Conservation (phyloP, 1,284 basidiomycete genomes). For the Ganoderma sp. region DNA sequence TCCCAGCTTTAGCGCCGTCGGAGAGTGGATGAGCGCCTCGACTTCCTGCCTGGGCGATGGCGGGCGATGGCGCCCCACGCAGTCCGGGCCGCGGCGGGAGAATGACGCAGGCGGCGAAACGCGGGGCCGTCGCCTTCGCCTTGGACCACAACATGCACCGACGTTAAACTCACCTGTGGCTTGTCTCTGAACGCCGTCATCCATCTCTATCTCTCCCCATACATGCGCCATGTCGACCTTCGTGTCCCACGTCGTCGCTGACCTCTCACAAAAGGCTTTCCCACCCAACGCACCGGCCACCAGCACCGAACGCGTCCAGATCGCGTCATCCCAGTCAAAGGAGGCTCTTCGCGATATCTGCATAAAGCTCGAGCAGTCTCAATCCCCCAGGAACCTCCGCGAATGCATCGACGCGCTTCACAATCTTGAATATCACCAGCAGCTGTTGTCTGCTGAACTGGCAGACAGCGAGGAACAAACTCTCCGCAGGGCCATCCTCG, state of each 20-base stretch:
- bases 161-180: too few species aligned
- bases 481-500: constrained; percentile 43
- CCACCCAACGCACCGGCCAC: constrained; percentile 26
- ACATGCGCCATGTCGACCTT: constrained; percentile 38
- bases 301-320: constrained; percentile 15
- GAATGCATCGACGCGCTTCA: constrained; percentile 36
- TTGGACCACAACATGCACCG: neutral
- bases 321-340: constrained; percentile 25
- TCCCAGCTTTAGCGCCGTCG: neutral
- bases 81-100: neutral
- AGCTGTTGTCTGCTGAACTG: constrained; percentile 21
- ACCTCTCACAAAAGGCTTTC: constrained; percentile 35
- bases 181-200: too few species aligned
- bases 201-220: neutral
- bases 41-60: neutral
- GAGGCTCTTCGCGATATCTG: constrained; percentile 39
- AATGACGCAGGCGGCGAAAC: constrained; percentile 6
- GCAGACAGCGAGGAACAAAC: constrained; percentile 38
- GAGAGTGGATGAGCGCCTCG: neutral
- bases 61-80: neutral
- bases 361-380: constrained; percentile 38
- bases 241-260: constrained; percentile 40
- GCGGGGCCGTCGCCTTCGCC: neutral
- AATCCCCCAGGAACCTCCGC: constrained; percentile 24
- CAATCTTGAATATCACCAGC: constrained; percentile 30